Evolutionary conservation across 2,329 filamentous ascomycete genomes (phyloP), one percentile per base, ranked within the genome.

Genomic region (Xylariaceae sp.): DNA sequence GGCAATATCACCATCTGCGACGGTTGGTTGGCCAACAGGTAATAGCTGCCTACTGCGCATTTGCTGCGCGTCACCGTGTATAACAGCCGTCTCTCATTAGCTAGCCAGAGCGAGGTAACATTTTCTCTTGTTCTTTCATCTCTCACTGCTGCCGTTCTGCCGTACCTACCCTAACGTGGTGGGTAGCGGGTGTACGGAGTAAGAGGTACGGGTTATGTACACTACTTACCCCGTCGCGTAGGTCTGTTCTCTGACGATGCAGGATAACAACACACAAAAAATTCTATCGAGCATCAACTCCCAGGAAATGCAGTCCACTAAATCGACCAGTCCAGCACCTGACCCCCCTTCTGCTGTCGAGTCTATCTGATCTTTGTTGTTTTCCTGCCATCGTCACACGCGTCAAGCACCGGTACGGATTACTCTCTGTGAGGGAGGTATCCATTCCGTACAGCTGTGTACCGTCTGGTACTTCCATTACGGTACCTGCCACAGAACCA

Each of bases 11-110:
- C 49, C 59, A 56, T 17, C 61, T 48, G 42, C 56, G 10, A 45
- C 57, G 55, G 55, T 61, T 62, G 61, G 58, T 45, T 55, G 57
- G 53, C 18, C 52, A 30, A 30, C 23, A 18, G 17, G 17, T 30
- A 30, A 30, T 30, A 50, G 34, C 53, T 58, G 34, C 17, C 52
- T 34, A n/a, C 23, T 30, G 23, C 23, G 23, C 5, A 42, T 8
- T 44, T 50, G 56, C 60, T 62, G 60, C 60, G 58, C 60, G 60
- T 56, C 60, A 62, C 60, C 52, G 60, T 49, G 17, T 48, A 50
- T 56, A 15, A 35, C 48, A 56, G 44, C 60, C 53, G 23, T 30
- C 51, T 48, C 58, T 52, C 56, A 58, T 47, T 51, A 51, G 52
- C 48, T 54, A 56, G 42, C 48, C 48, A 51, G 50, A 59, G 53